These are phyloP conservation scores for Pugionium cornutum DNA, from an alignment of 345 rosid genomes.

Conservation along the genomic window DNA sequence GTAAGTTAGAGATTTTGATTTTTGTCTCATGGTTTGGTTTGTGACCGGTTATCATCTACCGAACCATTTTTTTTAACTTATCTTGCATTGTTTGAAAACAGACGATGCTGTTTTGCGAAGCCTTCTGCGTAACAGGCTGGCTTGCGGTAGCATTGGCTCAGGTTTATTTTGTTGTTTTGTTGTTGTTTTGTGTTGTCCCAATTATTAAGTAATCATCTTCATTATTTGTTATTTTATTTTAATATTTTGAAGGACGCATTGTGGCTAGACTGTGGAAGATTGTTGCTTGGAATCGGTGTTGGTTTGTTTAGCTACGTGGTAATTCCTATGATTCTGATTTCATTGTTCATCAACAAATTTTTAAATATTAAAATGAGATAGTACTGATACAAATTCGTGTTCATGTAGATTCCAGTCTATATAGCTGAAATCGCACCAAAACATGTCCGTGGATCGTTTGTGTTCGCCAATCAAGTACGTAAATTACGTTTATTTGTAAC, in stretches of 20 bases:
- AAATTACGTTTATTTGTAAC: not conserved
- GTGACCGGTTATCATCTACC: conserved; percentile 26
- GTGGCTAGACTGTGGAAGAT: conserved; percentile 50
- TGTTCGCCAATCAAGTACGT: conserved; percentile 45
- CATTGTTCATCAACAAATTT: not conserved
- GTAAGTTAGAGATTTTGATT: conserved; percentile 15
- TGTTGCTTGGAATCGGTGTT: conserved; percentile 43
- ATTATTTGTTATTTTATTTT: not conserved
- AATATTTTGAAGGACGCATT: conserved; percentile 34
- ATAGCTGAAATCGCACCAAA: conserved; percentile 48
- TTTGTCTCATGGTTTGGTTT: not conserved
- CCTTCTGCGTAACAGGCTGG: conserved; percentile 45
- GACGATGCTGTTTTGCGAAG: conserved; percentile 46
- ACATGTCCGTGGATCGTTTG: conserved; percentile 49
- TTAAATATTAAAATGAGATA: not conserved
- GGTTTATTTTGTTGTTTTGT: conserved; percentile 40
- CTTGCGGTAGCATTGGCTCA: conserved; percentile 44
- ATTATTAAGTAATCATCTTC: not conserved
- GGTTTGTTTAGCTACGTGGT: conserved; percentile 50
- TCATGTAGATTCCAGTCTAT: conserved; percentile 41
- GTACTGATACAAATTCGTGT: not conserved
- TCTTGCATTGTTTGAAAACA: conserved; percentile 12
- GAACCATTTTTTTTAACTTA: not conserved
- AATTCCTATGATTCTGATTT: conserved; percentile 5
- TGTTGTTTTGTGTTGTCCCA: not conserved